A percentile compares a stretch with the other conserved stretches of the same genome.
Evolutionary conservation across 371 early-diverging fungal species (phyloP).

Genomic region (Zychaea mexicana): DNA sequence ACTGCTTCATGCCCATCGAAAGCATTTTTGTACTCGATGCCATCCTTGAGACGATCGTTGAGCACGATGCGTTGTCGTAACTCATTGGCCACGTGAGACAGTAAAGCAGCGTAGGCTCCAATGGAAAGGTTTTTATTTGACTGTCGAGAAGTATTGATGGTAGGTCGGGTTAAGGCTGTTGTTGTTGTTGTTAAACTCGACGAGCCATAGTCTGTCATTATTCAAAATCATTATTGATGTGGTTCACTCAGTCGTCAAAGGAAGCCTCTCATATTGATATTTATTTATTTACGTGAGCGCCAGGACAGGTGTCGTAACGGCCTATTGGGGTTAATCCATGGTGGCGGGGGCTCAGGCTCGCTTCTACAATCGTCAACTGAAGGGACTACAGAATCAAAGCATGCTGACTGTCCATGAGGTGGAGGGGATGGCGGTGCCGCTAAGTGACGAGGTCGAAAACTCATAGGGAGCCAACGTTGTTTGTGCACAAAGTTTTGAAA

Average conservation of each 20-base stretch:
- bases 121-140: background rate
- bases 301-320: background rate
- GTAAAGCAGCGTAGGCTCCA: slow-evolving; percentile 62
- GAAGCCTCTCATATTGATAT: too few relatives aligned
- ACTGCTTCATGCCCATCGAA: slow-evolving; percentile 81
- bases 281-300: background rate
- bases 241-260: too few relatives aligned
- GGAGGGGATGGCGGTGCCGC: background rate
- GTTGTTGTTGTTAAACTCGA: background rate
- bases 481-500: background rate
- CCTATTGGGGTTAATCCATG: background rate
- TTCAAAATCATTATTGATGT: background rate
- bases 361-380: background rate
- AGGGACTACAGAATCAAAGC: background rate
- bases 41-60: slow-evolving; percentile 64
- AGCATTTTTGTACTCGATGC: slow-evolving; percentile 70
- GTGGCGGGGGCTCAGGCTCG: background rate
- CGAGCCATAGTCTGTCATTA: background rate
- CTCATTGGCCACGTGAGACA: slow-evolving; percentile 76
- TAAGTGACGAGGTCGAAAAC: background rate
- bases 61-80: slow-evolving; percentile 56
- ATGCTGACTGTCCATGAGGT: background rate
- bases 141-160: background rate
- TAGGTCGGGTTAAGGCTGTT: background rate
- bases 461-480: background rate